A percentile compares a stretch with the other conserved stretches of the same genome.
Conservation (phyloP, 2,329 filamentous ascomycete genomes). For the Penicillium occitanis region DNA sequence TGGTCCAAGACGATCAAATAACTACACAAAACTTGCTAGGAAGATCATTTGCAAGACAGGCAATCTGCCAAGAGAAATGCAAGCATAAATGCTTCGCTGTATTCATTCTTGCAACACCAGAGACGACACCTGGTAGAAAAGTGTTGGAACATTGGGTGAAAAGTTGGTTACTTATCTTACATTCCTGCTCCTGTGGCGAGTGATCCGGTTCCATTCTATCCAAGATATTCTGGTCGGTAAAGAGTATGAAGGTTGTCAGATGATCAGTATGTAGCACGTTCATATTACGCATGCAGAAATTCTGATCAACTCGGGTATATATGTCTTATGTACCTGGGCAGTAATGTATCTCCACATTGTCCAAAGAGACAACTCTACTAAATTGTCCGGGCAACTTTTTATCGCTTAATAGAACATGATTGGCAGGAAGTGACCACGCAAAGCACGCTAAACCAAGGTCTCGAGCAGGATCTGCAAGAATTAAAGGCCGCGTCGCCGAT, state of each 20-base stretch:
- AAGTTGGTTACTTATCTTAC: background rate
- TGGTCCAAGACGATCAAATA: background rate
- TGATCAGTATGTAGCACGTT: background rate
- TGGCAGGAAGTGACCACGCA: slow-evolving; percentile 2
- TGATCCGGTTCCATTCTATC: background rate
- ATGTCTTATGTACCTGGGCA: background rate
- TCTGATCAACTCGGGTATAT: background rate
- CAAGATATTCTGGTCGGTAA: background rate
- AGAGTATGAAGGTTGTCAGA: background rate
- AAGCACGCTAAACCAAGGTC: background rate
- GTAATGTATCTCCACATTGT: background rate
- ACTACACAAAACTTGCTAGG: background rate
- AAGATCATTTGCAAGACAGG: background rate
- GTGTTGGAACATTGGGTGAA: background rate
- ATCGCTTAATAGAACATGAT: background rate
- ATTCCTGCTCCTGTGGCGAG: slow-evolving; percentile 1
- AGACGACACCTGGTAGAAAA: background rate
- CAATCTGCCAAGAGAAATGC: background rate
- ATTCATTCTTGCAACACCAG: background rate
- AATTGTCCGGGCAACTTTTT: background rate
- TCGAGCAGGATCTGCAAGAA: slow-evolving; percentile 2
- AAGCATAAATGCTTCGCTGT: background rate
- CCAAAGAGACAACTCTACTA: background rate
- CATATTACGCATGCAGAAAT: background rate
- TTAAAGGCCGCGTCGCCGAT: background rate